Conservation (phyloP, 2,329 filamentous ascomycete species). For the Penicillium hesseltinei region DNA sequence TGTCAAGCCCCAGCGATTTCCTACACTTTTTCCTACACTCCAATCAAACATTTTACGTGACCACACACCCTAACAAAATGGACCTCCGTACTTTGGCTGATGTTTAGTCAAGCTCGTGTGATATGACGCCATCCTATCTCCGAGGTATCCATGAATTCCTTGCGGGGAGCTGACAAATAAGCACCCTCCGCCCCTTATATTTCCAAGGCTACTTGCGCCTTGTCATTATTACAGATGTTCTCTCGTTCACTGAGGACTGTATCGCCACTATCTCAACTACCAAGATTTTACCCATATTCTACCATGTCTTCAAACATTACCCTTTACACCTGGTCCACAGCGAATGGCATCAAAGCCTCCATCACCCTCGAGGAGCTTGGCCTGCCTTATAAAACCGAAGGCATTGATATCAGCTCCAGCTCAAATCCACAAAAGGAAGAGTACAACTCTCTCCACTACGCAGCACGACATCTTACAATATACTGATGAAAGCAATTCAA, state of each 20-base stretch:
- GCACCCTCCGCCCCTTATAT: background rate
- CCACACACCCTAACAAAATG: too few species aligned
- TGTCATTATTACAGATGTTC: background rate
- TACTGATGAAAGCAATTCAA: background rate
- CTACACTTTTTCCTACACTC: too few species aligned
- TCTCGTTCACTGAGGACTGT: conserved; percentile 9
- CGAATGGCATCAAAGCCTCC: conserved; percentile 39
- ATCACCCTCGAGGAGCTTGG: conserved; percentile 41
- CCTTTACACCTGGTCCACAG: conserved; percentile 32
- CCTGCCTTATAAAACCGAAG: conserved; percentile 32
- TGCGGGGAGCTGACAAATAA: conserved; percentile 9
- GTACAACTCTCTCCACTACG: conserved; percentile 7
- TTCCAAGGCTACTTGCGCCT: too few species aligned
- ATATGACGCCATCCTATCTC: background rate
- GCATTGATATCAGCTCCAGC: conserved; percentile 44
- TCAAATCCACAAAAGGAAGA: conserved; percentile 47
- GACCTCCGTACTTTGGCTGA: too few species aligned
- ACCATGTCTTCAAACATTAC: conserved; percentile 30
- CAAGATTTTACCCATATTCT: conserved; percentile 12
- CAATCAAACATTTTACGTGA: too few species aligned
- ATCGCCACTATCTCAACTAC: conserved; percentile 7
- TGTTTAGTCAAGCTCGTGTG: background rate
- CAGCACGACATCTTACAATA: background rate
- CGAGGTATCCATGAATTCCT: too few species aligned
- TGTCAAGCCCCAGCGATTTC: too few species aligned